Evolutionary conservation across 176 grass and related monocot species (phyloP), one percentile per base, ranked within the genome.

Genomic region (Carex kokanica): DNA sequence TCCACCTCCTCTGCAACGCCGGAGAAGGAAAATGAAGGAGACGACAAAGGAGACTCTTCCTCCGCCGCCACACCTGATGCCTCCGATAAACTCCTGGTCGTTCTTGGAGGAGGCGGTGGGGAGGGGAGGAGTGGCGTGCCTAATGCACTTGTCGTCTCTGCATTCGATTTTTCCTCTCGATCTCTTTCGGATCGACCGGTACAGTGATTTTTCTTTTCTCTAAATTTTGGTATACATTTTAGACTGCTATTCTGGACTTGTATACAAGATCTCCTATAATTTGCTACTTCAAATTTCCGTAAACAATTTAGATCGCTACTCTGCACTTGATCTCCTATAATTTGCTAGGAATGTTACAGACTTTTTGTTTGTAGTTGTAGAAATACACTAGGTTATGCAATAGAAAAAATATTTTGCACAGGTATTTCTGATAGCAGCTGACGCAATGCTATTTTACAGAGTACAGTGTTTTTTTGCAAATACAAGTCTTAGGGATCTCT

Each of bases 41-140:
- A 25, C 5, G 60, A 66, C 1, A 83, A 49, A 61, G 60, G 20
- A 63, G 54, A 57, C 1, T 32, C 40, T 27, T 60, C 74, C 16
- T 27, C 85, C 56, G 9, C 49, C 34, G 16, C 73, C 0, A 17
- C 57, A 29, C 15, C 79, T 23, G 58, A 82, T 34, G 25, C 25
- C 21, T 84, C 81, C 34, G 75, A 69, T 5, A 63, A 7, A 2
- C 66, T 79, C 21, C 88, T 96, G 82, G 93, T 77, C 8, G 81
- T 27, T 11, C 88, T 99, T 3, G 93, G 89, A 0, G 97, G 97
- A 58, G 97, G 97, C 8, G 93, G 97, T 17, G 97, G 93, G 8
- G 88, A 93, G 60, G 93, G 93, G 11, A 51, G 88, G 16, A 99
- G 91, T 81, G 97, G 93, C 12, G 88, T 99, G 68, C 97, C 97